Base-by-base conservation (phyloP, 805 yeast species). In the Spencermartinsiella europaea region DNA sequence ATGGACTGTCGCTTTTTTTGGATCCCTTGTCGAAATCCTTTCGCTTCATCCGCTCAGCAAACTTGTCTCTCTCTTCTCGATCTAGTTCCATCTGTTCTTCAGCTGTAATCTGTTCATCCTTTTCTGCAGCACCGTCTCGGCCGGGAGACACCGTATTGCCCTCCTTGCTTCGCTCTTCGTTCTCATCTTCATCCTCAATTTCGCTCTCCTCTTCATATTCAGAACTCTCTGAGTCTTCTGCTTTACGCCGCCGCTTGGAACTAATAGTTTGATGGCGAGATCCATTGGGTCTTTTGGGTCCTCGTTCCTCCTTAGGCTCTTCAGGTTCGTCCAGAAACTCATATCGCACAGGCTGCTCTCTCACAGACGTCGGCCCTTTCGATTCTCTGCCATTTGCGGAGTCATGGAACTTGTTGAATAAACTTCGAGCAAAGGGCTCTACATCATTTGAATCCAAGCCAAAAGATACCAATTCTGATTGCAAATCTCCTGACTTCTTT, bases 101-200 rank as follows among this genome's bases (percentile, higher is more conserved):
- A 38, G 16, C 36, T 8, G 14, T 59, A 60, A 7, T 22, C 20
- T 16, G 42, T 34, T 12, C 21, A 19, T 7, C 20, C 39, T 28
- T n/a, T 25, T 31, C 14, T 16, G 41, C 44, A 77, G 81, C 34
- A 75, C 77, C 47, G n/a, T n/a, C n/a, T n/a, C n/a, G n/a, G n/a
- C n/a, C n/a, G n/a, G n/a, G n/a, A n/a, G n/a, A n/a, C 31, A 31
- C 38, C 40, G 31, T 25, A 12, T 25, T 12, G 61, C 5, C 28
- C 25, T 28, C 40, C 37, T 12, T 22, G 20, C 8, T 21, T 40
- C 21, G 7, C 38, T 21, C 17, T 5, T 46, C 50, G 5, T 35
- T 38, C 14, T 21, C 20, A 33, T 43, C 54, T 16, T 34, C 21
- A 3, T 37, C 44, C 19, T 43, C 27, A 12, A 16, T 28, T 17